Base-by-base conservation (phyloP, 306 rosid species). In the Glycine soja region DNA sequence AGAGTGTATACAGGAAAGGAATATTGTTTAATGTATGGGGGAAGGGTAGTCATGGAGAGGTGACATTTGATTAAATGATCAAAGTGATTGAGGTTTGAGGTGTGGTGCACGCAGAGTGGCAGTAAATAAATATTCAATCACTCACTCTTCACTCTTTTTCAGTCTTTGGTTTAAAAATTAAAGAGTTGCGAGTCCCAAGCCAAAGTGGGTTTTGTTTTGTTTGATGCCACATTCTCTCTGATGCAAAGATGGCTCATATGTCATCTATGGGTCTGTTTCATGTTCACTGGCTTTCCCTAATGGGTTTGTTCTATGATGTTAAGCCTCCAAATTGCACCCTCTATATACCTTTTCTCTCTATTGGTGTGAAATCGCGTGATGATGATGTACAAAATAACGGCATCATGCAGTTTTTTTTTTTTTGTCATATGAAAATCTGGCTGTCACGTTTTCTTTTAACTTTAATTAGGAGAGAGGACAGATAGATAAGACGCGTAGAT, bases 221-320 rank as follows among this genome's bases (percentile, higher is more conserved):
- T 24, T 24, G 30, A 24, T 24, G 30, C n/a, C 78, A 74, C 78
- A 42, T 40, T 57, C 68, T 53, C 70, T 64, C 30, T 24, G 30
- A 1, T 24, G 47, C 47, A 64, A 36, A 34, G 70, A 62, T 62
- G 18, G 30, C 30, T 24, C 4, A 18, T 50, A 16, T 32, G 68
- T 62, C 70, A 64, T 63, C 46, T 24, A 24, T 24, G 38, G 47
- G 11, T 64, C 70, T 64, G 70, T 19, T 36, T 64, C 24, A 62
- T 36, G 19, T 47, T 47, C 14, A 32, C 6, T 51, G 7, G 52
- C 80, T 72, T 81, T 45, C 76, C 80, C 38, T 74, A 81, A 68
- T 66, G 76, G 85, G 85, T 64, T 66, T 54, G 80, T 81, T 81
- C 85, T 66, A 74, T 74, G 80, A 64, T 74, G 43, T 64, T 53